Base-by-base conservation (phyloP, 306 rosid genomes). In the Hippophae tibetana region DNA sequence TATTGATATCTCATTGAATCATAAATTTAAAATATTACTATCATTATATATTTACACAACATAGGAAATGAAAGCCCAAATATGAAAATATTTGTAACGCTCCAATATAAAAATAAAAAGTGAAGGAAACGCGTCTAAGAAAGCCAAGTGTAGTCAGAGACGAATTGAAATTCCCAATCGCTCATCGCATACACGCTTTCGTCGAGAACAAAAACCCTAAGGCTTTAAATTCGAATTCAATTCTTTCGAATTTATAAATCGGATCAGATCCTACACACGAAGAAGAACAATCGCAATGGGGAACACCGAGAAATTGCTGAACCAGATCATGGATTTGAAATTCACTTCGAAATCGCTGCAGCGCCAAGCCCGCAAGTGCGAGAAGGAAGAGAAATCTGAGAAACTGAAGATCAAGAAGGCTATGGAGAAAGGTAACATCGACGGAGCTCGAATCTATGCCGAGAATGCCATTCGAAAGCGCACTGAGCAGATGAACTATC, bases 271-370 rank as follows among this genome's bases (percentile, higher is more conserved):
- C 14, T 55, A 12, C 7, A 4, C 4, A 31, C 10, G 41, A n/a
- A 3, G 8, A 27, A 3, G 13, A 13, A 7, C 18, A 13, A 57
- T 62, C 66, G 67, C 68, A 73, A 87, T 84, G 95, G 97, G 97
- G 1, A 90, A 87, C 81, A 82, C 97, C 2, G 97, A 90, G 78
- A 90, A 84, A 66, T 82, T 90, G 53, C 13, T 90, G 84, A 90
- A 84, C 52, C 97, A 90, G 84, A 90, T 90, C 80, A 90, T 90
- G 97, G 97, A 90, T 56, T 65, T 90, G 74, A 90, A 90, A 66
- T 90, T 90, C 78, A 90, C 97, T 2, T 71, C 97, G 54, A 90
- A 86, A 14, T 90, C 97, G 18, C 90, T 90, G 5, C 95, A 84
- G 62, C 86, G 97, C 5, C 97, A 87, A 64, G 13, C 94, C 12